phyloP scores from a whole-genome alignment of 331 rosid species.

The Phaseolus coccineus region DNA sequence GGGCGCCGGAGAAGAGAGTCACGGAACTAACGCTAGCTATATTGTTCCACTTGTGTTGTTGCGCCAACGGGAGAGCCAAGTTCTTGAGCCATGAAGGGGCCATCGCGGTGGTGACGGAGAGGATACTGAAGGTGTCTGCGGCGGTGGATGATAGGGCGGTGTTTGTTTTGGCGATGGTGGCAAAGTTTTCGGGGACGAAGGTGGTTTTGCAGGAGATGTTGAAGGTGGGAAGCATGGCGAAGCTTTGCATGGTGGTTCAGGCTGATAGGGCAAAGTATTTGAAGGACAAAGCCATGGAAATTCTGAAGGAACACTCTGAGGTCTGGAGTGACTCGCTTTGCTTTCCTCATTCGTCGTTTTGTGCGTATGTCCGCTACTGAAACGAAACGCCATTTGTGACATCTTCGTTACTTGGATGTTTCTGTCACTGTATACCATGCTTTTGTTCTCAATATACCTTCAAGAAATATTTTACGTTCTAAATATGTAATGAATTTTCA shows the following conservation, averaged over 20 bases:
- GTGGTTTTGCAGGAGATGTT: slow-evolving; percentile 74
- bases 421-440: neutral
- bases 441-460: neutral
- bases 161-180: slow-evolving; percentile 55
- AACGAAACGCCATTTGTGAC: neutral
- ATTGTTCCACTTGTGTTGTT: slow-evolving; percentile 62
- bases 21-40: slow-evolving; percentile 59
- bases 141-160: slow-evolving; percentile 69
- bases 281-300: slow-evolving; percentile 69
- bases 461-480: neutral
- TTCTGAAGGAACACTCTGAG: slow-evolving; percentile 65
- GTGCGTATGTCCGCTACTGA: neutral
- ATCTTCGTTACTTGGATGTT: neutral
- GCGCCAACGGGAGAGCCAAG: slow-evolving; percentile 79
- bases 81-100: slow-evolving; percentile 72
- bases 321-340: slow-evolving; percentile 82
- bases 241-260: slow-evolving; percentile 77
- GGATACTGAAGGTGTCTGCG: slow-evolving; percentile 69
- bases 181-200: slow-evolving; percentile 58
- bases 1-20: slow-evolving; percentile 47
- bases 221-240: slow-evolving; percentile 64
- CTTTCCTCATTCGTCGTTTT: slow-evolving; percentile 48
- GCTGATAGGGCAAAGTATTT: slow-evolving; percentile 64
- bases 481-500: too few species aligned
- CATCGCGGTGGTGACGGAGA: slow-evolving; percentile 71